Percentiles rank a stretch among this genome's conserved stretches.
Evolutionary conservation across 2,329 filamentous ascomycete genomes (phyloP).

Genomic region (Ophiostoma fasciatum): DNA sequence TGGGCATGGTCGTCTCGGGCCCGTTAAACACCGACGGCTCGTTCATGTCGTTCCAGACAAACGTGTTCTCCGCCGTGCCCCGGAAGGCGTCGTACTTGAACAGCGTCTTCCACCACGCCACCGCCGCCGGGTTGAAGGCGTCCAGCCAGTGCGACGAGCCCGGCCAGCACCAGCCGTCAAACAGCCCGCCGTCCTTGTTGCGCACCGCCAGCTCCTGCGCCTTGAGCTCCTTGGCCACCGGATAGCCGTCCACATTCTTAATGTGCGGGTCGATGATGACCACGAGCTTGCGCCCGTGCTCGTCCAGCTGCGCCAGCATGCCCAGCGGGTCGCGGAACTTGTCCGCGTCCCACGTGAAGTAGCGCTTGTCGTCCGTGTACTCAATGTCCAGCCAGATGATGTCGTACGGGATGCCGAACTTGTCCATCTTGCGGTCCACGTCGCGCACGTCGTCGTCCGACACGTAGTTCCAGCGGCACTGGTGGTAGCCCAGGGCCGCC

Average conservation of each 20-base stretch:
- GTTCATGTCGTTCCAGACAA: constrained; percentile 99
- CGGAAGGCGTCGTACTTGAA: constrained; percentile 85
- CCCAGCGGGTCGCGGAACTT: constrained; percentile 73
- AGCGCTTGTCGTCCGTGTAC: constrained; percentile 93
- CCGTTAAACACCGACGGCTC: constrained; percentile 98
- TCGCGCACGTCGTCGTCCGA: constrained; percentile 95
- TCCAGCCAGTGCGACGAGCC: constrained; percentile 95
- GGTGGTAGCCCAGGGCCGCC: constrained; percentile 86
- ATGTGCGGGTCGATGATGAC: constrained; percentile 95
- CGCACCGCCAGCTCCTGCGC: constrained; percentile 70
- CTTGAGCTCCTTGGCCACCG: constrained; percentile 65
- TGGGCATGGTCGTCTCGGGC: constrained; percentile 96
- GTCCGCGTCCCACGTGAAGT: constrained; percentile 91
- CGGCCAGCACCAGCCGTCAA: constrained; percentile 98
- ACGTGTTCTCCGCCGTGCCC: constrained; percentile 73
- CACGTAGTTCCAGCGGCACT: constrained; percentile 98
- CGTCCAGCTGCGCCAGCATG: constrained; percentile 80
- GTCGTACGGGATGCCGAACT: constrained; percentile 89
- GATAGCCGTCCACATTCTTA: constrained; percentile 75
- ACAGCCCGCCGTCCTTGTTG: constrained; percentile 79
- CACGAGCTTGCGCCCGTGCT: constrained; percentile 77
- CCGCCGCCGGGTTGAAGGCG: constrained; percentile 82
- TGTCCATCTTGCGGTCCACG: constrained; percentile 92
- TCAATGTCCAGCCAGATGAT: constrained; percentile 99
- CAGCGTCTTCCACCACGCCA: constrained; percentile 78